Evolutionary conservation across 2,329 filamentous ascomycete genomes (phyloP), one percentile per base, ranked within the genome.

Genomic region (Epichloe uncinata): DNA sequence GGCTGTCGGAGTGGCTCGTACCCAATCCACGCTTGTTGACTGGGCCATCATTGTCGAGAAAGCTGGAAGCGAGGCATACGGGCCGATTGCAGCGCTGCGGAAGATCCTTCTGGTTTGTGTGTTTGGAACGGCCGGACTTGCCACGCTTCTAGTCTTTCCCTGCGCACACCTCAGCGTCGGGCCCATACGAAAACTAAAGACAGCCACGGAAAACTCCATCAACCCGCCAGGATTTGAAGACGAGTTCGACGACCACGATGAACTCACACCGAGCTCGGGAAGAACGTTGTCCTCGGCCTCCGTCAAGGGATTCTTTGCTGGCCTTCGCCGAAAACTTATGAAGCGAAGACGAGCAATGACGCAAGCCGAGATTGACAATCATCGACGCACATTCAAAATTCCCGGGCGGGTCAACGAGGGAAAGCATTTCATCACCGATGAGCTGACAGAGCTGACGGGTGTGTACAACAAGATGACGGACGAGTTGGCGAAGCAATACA

Each of bases 391-490:
- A 34, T 95, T 95, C 66, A 87, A 87, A 55, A 94, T 96, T 40
- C 90, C 90, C 0, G 81, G 79, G 13, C 88, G 87, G 62, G 90
- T 96, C 9, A 80, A 80, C 49, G 83, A 88, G 50, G 73, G 80
- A 20, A 85, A 81, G 54, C 84, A 90, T 59, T 73, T 82, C 37
- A 73, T 96, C 48, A 85, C 85, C 1, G 90, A 96, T 62, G 90
- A 96, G 61, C 66, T 85, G 33, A 94, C 88, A 0, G 89, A 95
- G 61, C 73, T 94, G 15, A 93, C 86, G 0, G 72, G 71, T 38
- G 94, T 87, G 0, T 96, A 94, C 70, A 96, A 95, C 61, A 85
- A 90, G 59, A 96, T 95, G 90, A 87, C 85, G 1, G 87, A 95
- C 54, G 89, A 95, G 66, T 70, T 96, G 42, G 77, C 87, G 60